Conservation (phyloP, 345 rosid genomes). For the Populus pruinosa region DNA sequence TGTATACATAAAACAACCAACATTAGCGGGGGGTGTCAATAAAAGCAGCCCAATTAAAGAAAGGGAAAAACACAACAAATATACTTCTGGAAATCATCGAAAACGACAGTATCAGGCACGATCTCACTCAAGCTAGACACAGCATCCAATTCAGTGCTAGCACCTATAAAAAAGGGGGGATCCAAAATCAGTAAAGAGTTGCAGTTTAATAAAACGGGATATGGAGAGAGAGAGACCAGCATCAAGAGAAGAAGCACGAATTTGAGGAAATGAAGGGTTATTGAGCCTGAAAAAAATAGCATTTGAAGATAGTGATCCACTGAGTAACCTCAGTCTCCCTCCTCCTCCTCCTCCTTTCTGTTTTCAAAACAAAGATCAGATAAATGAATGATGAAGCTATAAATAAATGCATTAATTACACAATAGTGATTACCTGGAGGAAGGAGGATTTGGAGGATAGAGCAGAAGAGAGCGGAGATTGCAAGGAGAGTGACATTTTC, state of each 20-base stretch:
- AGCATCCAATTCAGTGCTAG: constrained; percentile 67
- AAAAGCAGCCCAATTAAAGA: neutral
- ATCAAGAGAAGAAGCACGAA: constrained; percentile 65
- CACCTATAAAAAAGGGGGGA: constrained; percentile 31
- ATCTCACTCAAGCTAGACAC: constrained; percentile 85
- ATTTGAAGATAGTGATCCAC: constrained; percentile 36
- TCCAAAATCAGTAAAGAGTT: neutral
- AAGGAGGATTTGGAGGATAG: constrained; percentile 40
- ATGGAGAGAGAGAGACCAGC: constrained; percentile 36
- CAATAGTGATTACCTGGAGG: constrained; percentile 27
- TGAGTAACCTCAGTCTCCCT: constrained; percentile 22
- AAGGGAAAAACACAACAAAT: neutral
- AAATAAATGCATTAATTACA: neutral
- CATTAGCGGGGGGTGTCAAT: neutral
- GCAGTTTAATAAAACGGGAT: neutral
- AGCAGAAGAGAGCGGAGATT: constrained; percentile 63
- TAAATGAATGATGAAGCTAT: neutral
- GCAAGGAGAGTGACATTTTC: constrained; percentile 72
- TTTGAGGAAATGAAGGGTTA: constrained; percentile 36
- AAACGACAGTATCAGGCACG: constrained; percentile 88
- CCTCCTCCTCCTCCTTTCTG: constrained; percentile 24
- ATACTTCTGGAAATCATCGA: constrained; percentile 89
- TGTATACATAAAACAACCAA: neutral
- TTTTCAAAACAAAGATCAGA: constrained; percentile 16
- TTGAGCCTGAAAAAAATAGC: constrained; percentile 35